A percentile compares a stretch with the other conserved stretches of the same genome.
These are phyloP conservation scores for Fragaria iinumae DNA, from an alignment of 306 rosid species.

Conservation along the genomic window DNA sequence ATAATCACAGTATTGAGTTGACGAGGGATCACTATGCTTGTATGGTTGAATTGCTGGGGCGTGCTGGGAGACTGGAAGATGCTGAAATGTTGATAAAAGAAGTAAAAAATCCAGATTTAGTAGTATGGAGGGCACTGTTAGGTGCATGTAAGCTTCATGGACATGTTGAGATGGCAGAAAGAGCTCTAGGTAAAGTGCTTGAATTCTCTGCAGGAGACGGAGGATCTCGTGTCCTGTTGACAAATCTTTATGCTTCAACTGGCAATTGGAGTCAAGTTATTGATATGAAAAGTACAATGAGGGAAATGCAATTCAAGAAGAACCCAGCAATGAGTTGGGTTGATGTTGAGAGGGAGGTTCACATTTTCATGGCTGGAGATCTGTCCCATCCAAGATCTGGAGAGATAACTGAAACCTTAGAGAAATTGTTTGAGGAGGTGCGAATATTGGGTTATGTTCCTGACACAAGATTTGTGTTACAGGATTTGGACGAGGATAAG, in stretches of 20 bases:
- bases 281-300: constrained; percentile 58
- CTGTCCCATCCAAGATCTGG: constrained; percentile 52
- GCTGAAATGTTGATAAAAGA: constrained; percentile 52
- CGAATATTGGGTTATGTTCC: constrained; percentile 51
- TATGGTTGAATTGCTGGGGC: constrained; percentile 67
- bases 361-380: constrained; percentile 76
- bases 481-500: constrained; percentile 53
- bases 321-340: constrained; percentile 69
- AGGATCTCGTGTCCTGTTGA: constrained; percentile 56
- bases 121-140: constrained; percentile 66
- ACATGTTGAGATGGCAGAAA: constrained; percentile 62
- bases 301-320: constrained; percentile 54
- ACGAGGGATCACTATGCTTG: constrained; percentile 56
- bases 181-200: constrained; percentile 41
- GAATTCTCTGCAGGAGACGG: constrained; percentile 54
- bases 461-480: constrained; percentile 61
- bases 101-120: constrained; percentile 54
- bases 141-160: constrained; percentile 56
- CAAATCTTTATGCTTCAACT: constrained; percentile 64
- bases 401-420: constrained; percentile 40
- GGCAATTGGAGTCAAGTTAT: constrained; percentile 68
- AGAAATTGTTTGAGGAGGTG: constrained; percentile 42
- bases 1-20: constrained; percentile 41
- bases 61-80: constrained; percentile 60
- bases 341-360: constrained; percentile 56